Evolutionary conservation across 2,329 filamentous ascomycete genomes (phyloP).

Genomic region (Fusarium pilosicola): DNA sequence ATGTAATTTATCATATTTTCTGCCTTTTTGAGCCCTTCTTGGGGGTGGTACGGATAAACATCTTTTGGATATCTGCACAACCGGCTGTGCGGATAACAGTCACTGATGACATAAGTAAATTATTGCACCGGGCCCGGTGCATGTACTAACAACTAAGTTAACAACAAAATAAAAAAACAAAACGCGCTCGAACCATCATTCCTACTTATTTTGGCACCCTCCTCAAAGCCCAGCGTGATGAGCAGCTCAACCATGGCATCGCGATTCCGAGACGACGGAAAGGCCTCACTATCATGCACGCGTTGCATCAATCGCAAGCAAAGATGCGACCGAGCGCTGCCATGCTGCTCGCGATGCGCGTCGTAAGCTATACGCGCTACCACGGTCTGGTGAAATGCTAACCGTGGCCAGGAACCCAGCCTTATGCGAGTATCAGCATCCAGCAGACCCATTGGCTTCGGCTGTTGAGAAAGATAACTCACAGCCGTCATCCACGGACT

Average conservation of each 20-base stretch:
- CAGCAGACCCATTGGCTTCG: no score
- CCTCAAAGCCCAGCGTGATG: background rate
- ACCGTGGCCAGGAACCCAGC: background rate
- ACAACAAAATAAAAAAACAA: background rate
- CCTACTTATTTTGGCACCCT: no score
- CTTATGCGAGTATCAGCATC: background rate
- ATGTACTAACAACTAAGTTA: background rate
- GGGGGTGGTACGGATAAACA: background rate
- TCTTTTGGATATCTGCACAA: background rate
- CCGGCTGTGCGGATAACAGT: background rate
- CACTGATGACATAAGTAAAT: background rate
- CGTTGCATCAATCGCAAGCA: constrained; percentile 3
- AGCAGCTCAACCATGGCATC: background rate
- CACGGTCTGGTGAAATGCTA: background rate
- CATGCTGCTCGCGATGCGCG: background rate
- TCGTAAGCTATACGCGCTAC: background rate
- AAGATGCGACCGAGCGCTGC: background rate
- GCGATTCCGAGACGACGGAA: background rate
- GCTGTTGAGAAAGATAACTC: no score
- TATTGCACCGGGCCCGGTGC: background rate
- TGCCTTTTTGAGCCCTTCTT: background rate
- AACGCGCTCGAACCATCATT: background rate
- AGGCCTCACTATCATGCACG: background rate
- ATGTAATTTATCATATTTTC: background rate
- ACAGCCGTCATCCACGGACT: background rate